These are phyloP conservation scores for Fusarium sacchari DNA, from an alignment of 2,329 filamentous ascomycete species.

Conservation along the genomic window DNA sequence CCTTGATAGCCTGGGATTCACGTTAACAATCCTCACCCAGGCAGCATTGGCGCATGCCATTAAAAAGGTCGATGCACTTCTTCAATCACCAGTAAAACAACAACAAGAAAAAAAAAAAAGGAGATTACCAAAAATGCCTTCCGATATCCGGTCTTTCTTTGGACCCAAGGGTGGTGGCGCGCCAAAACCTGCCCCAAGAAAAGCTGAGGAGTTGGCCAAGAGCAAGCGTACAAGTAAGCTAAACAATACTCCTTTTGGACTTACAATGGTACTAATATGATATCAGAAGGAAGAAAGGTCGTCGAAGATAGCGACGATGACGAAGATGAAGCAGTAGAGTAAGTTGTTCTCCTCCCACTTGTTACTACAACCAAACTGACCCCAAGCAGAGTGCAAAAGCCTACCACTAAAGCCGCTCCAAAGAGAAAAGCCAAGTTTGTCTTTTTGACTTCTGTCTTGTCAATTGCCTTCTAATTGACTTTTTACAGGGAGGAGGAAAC, in stretches of 20 bases:
- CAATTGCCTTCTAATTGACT: conserved; percentile 1
- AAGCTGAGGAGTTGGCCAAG: conserved; percentile 56
- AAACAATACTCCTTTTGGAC: background rate
- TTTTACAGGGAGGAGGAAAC: conserved; percentile 52
- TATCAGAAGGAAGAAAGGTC: conserved; percentile 70
- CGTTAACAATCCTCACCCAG: conserved; percentile 28
- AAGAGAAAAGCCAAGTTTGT: conserved; percentile 67
- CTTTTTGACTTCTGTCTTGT: background rate
- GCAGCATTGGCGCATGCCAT: conserved; percentile 39
- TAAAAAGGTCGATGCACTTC: conserved; percentile 27
- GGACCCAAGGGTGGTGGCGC: conserved; percentile 74
- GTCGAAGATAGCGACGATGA: conserved; percentile 86
- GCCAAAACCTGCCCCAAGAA: conserved; percentile 59
- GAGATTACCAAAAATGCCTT: conserved; percentile 63
- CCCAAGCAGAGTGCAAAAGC: conserved; percentile 60
- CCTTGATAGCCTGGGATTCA: conserved; percentile 35
- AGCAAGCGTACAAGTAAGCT: conserved; percentile 58
- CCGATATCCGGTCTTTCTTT: conserved; percentile 94
- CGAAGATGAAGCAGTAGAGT: conserved; percentile 67
- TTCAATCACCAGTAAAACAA: conserved; percentile 1
- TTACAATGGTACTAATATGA: conserved; percentile 26
- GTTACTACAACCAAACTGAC: conserved; percentile 20
- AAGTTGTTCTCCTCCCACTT: conserved; percentile 43
- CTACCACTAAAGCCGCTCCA: conserved; percentile 56
- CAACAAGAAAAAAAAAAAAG: background rate